Base-by-base conservation (phyloP, 2,329 filamentous ascomycete species). In the Volutella citrinella region DNA sequence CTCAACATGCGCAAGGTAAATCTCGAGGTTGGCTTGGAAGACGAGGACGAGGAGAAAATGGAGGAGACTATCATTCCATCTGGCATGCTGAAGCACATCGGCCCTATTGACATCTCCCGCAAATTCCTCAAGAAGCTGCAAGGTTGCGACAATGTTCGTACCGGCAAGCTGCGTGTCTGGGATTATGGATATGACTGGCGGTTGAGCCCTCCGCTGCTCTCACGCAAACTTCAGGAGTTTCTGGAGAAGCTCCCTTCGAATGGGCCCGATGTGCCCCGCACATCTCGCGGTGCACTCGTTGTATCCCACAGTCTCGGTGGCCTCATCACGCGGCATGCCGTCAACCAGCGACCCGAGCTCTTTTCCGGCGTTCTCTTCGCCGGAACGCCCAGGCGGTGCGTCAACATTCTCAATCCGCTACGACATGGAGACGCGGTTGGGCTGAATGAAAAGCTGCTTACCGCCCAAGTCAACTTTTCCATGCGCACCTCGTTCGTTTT, bases 131-230 rank as follows among this genome's bases (percentile, higher is more conserved):
- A 87, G 55, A 81, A 84, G 35, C 61, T 95, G 14, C 74, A 78
- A 30, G 80, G 82, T 19, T 86, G 78, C 46, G 80, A 87, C 10
- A 94, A 94, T 51, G 80, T 78, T 3, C 74, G 76, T 32, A 72
- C 68, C 5, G 87, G 87, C 7, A 82, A 76, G 43, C 66, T 96
- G 6, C 74, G 88, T 28, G 76, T 95, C 1, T 89, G 89, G 69
- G 84, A 96, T 51, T 97, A 91, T 55, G 89, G 90, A 13, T 97
- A 95, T 52, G 91, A 97, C 62, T 97, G 91, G 91, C 76, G 91
- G 12, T 67, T 96, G 23, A 93, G 87, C 44, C 91, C 91, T 1
- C 76, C 83, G 52, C 67, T 88, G 1, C 72, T 93, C 0, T 89
- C 85, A 4, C 69, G 72, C 27, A 78, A 78, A 41, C 66, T 97